phyloP scores from a whole-genome alignment of 192 early-diverging fungal genomes.

The Umbelopsis sp. region DNA sequence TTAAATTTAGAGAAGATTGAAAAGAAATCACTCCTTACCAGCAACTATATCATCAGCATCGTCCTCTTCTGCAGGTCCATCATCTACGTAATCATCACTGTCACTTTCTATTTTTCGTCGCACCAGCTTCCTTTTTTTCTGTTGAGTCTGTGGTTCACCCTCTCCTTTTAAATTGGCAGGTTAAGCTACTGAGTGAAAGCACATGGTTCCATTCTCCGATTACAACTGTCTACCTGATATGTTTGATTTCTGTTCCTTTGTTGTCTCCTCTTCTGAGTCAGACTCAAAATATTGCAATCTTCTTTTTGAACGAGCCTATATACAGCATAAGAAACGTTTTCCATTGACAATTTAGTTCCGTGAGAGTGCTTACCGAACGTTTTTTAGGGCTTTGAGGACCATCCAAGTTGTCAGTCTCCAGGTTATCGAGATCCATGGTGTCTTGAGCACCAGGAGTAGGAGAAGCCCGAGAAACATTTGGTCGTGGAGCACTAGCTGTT shows the following conservation, averaged over 20 bases:
- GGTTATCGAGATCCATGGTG: neutral
- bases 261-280: conserved; percentile 23
- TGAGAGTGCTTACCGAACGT: neutral
- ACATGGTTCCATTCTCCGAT: neutral
- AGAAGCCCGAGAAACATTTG: neutral
- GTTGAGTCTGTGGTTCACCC: neutral
- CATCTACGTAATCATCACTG: conserved; percentile 29
- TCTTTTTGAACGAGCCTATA: conserved; percentile 19
- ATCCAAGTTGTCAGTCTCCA: neutral
- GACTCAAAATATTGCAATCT: conserved; percentile 18
- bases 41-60: neutral
- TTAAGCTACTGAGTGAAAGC: neutral
- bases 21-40: neutral
- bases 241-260: neutral
- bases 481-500: neutral
- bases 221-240: neutral
- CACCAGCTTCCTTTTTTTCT: conserved; percentile 28
- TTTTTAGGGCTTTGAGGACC: neutral
- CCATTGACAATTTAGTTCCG: neutral
- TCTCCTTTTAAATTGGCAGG: neutral
- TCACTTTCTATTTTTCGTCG: conserved; percentile 30
- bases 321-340: neutral
- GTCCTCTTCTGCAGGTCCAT: conserved; percentile 29
- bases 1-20: neutral
- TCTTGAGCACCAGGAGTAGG: conserved; percentile 13